Conservation (phyloP, 345 rosid genomes). For the Reutealis trisperma region DNA sequence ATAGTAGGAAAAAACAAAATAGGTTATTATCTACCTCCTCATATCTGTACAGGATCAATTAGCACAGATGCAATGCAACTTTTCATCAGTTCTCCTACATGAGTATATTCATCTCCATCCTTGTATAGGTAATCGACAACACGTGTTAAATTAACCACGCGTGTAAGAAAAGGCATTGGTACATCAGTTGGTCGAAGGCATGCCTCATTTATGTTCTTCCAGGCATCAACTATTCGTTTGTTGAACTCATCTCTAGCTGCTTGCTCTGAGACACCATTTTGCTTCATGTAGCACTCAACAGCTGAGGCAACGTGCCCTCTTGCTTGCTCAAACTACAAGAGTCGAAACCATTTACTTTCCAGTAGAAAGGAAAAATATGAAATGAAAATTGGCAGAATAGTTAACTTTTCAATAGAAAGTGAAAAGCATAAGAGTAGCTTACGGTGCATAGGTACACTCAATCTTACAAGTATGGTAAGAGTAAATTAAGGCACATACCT, state of each 20-base stretch:
- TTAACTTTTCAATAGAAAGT: too few relatives aligned
- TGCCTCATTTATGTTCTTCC: constrained; percentile 45
- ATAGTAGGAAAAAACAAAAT: too few relatives aligned
- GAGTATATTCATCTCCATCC: background rate
- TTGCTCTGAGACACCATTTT: constrained; percentile 23
- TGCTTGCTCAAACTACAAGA: constrained; percentile 22
- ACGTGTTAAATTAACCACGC: background rate
- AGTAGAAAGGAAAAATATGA: too few relatives aligned
- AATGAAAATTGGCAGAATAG: too few relatives aligned
- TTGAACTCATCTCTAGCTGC: constrained; percentile 15
- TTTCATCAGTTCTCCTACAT: too few relatives aligned
- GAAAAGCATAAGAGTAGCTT: too few relatives aligned
- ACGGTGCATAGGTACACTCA: too few relatives aligned
- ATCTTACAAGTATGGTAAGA: too few relatives aligned
- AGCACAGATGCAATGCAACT: too few relatives aligned
- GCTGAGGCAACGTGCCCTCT: constrained; percentile 22
- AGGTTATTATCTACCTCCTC: too few relatives aligned
- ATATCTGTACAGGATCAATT: too few relatives aligned
- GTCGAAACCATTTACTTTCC: background rate
- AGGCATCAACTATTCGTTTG: constrained; percentile 17
- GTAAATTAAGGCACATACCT: background rate
- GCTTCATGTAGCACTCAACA: constrained; percentile 30
- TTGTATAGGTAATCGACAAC: background rate
- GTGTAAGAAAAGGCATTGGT: constrained; percentile 18
- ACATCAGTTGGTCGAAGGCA: constrained; percentile 11